phyloP scores from a whole-genome alignment of 306 rosid genomes.

The Casuarina glauca region DNA sequence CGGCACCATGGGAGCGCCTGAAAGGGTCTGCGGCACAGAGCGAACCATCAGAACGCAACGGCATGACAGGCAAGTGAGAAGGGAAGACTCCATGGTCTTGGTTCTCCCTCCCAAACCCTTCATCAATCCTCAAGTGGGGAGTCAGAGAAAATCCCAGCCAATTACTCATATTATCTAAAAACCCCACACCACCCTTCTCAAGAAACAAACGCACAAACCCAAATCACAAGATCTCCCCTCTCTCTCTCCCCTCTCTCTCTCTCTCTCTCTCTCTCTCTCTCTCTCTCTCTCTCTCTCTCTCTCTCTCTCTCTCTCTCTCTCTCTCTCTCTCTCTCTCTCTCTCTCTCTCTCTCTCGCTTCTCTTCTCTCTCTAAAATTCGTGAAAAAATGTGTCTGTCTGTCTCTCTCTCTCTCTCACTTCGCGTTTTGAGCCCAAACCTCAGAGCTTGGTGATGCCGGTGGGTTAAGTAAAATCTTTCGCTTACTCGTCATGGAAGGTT shows the following conservation, averaged over 20 bases:
- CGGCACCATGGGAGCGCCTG: constrained; percentile 38
- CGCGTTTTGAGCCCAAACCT: constrained; percentile 59
- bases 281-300: constrained; percentile 16
- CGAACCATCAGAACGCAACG: constrained; percentile 90
- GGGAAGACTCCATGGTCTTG: constrained; percentile 40
- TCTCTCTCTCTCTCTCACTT: constrained; percentile 43
- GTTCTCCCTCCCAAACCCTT: constrained; percentile 56
- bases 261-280: constrained; percentile 34
- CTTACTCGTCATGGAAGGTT: constrained; percentile 36
- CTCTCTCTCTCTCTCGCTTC: constrained; percentile 32
- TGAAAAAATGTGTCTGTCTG: constrained; percentile 23
- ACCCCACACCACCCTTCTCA: constrained; percentile 19
- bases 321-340: constrained; percentile 27
- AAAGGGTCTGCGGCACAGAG: constrained; percentile 73
- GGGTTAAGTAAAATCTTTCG: constrained; percentile 26
- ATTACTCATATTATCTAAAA: constrained; percentile 57
- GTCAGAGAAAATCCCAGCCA: constrained; percentile 94
- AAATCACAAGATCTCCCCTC: constrained; percentile 16
- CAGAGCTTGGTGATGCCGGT: constrained; percentile 43
- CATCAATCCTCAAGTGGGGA: constrained; percentile 89
- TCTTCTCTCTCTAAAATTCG: constrained; percentile 10
- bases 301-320: constrained; percentile 35
- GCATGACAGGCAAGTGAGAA: constrained; percentile 67
- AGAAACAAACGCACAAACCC: constrained; percentile 28
- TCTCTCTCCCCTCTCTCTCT: constrained; percentile 16